A percentile compares a stretch with the other conserved stretches of the same genome.
Conservation (phyloP, 306 rosid genomes). For the Ormosia emarginata region DNA sequence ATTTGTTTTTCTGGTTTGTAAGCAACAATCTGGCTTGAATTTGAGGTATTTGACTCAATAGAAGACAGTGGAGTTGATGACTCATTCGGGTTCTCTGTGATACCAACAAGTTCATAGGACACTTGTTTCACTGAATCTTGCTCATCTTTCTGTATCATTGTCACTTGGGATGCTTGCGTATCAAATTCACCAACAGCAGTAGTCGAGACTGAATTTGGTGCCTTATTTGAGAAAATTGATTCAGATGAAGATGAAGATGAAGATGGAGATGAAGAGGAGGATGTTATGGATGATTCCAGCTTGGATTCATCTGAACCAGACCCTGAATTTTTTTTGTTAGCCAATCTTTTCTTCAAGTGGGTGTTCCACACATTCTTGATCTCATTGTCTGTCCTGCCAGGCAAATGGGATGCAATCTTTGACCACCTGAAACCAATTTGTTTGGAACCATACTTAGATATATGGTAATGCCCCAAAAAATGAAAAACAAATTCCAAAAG, state of each 20-base stretch:
- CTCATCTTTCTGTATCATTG: not conserved
- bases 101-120: slow-evolving; percentile 6
- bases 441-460: not conserved
- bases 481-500: no score
- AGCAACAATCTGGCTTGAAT: slow-evolving; percentile 21
- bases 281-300: slow-evolving; percentile 42
- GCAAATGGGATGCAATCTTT: slow-evolving; percentile 71
- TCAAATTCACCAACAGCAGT: not conserved
- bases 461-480: not conserved
- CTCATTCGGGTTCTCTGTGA: slow-evolving; percentile 29
- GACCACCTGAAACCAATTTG: slow-evolving; percentile 67
- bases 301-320: slow-evolving; percentile 39
- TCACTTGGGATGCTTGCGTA: not conserved
- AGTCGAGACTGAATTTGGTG: not conserved
- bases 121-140: slow-evolving; percentile 20
- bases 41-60: slow-evolving; percentile 41
- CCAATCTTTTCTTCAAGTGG: slow-evolving; percentile 65
- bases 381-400: slow-evolving; percentile 93
- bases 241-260: slow-evolving; percentile 40
- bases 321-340: not conserved
- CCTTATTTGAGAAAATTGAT: slow-evolving; percentile 30
- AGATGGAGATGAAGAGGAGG: slow-evolving; percentile 49
- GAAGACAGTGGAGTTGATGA: slow-evolving; percentile 33
- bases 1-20: slow-evolving; percentile 26
- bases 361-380: slow-evolving; percentile 98